A percentile compares a stretch with the other conserved stretches of the same genome.
Evolutionary conservation across 2,329 filamentous ascomycete species (phyloP).

Genomic region (Aspergillus pseudonomiae): DNA sequence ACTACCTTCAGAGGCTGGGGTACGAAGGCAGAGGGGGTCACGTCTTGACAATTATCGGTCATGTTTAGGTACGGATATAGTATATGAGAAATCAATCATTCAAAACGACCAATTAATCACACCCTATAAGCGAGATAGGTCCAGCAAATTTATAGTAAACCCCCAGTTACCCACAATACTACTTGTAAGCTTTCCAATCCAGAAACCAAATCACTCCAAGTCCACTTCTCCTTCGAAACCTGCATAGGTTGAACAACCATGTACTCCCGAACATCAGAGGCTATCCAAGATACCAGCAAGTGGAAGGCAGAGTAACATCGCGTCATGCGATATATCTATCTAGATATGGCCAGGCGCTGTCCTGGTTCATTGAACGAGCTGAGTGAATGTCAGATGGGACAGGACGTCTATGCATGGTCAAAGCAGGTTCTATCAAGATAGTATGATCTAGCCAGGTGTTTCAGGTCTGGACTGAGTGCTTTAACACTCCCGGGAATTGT

Average conservation of each 20-base stretch:
- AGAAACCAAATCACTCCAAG: too few relatives aligned
- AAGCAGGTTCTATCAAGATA: background rate
- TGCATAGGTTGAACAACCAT: background rate
- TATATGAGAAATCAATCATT: background rate
- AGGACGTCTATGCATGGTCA: background rate
- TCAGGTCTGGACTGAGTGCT: background rate
- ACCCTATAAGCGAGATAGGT: background rate
- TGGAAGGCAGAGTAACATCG: background rate
- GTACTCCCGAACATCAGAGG: background rate
- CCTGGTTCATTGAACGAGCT: background rate
- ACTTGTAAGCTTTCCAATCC: too few relatives aligned
- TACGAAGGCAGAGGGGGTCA: background rate
- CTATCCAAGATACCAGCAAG: background rate
- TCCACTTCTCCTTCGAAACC: background rate
- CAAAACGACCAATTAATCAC: background rate
- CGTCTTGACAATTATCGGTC: background rate
- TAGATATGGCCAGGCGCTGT: background rate
- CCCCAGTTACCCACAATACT: background rate
- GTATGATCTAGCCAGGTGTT: background rate
- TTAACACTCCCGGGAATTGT: too few relatives aligned
- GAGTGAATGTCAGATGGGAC: background rate
- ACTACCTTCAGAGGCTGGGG: background rate
- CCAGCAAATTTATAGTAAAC: too few relatives aligned
- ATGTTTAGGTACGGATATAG: background rate
- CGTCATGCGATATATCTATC: background rate